These are phyloP conservation scores for Ophiostoma piceae DNA, from an alignment of 2,329 filamentous ascomycete genomes.

Conservation along the genomic window DNA sequence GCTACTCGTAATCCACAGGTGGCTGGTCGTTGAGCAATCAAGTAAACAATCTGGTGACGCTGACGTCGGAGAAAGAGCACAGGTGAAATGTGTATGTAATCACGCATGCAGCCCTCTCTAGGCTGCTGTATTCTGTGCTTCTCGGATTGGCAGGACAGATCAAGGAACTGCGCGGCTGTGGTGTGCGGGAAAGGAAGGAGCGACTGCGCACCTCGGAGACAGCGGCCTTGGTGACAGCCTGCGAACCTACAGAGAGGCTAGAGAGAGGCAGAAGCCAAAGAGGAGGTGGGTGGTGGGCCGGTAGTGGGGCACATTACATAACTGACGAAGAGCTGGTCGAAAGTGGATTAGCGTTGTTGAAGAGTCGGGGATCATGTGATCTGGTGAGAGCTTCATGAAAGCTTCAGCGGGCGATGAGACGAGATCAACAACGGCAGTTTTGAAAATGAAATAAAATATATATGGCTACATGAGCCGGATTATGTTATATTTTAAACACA, in stretches of 20 bases:
- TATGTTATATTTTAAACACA: neutral
- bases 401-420: neutral
- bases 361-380: constrained; percentile 14
- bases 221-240: constrained; percentile 12
- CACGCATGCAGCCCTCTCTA: constrained; percentile 1
- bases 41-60: neutral
- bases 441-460: neutral
- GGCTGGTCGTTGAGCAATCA: neutral
- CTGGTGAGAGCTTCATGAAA: constrained; percentile 1
- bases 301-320: constrained; percentile 17
- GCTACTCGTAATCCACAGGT: neutral
- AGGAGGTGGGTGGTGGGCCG: constrained; percentile 14
- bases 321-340: constrained; percentile 3
- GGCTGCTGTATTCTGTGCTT: constrained; percentile 7
- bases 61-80: neutral
- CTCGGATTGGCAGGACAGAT: constrained; percentile 3
- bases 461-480: neutral
- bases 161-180: constrained; percentile 3
- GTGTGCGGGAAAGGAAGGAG: constrained; percentile 15
- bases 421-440: neutral
- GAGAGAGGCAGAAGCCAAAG: constrained; percentile 7
- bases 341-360: constrained; percentile 18
- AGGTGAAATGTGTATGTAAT: neutral
- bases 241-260: constrained; percentile 14
- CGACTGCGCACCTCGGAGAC: constrained; percentile 16